Base-by-base conservation (phyloP, 805 yeast species). In the Ogataea glucozyma region DNA sequence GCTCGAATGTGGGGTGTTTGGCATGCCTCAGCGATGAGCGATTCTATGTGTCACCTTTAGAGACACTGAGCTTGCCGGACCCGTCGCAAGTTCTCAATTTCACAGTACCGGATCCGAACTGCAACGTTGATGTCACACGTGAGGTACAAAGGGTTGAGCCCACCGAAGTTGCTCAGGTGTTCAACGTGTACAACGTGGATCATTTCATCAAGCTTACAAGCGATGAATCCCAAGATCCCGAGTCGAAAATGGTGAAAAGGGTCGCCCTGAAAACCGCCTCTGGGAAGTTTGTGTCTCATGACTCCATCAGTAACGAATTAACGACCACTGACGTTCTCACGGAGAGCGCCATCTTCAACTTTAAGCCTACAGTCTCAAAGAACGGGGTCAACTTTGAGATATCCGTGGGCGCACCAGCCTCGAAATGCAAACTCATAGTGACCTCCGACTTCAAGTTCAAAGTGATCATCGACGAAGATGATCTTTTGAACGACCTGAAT, bases 401-500 rank as follows among this genome's bases (percentile, higher is more conserved):
- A 6, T 38, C 53, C 1, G 47, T 57, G 7, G 64, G 62, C 6
- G 35, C 44, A 2, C 13, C 43, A 12, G 31, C 35, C 4, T 26
- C 49, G 7, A 45, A 52, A 9, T 42, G 47, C 21, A 56, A 54
- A 16, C 21, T 60, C n/a, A 49, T 55, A 3, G 45, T 51, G 8
- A 47, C 54, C 0, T 37, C 50, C 9, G 46, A 48, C 3, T 48
- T 53, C 5, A 46, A 51, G 16, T 36, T 59, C 22, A 52, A 52
- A 26, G 48, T 64, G 6, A 61, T 64, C 3, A 40, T 54, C 9
- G 67, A 65, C 46, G 46, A 52, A 1, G 65, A 62, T 4, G 56
- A 60, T 40, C 18, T 64, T 6, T 31, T 63, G 8, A 45, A 53
- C 21, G 61, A 58, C 20, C 26, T 55, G 14, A 52, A 52, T 27